Percentiles rank a stretch among this genome's conserved stretches.
phyloP scores from a whole-genome alignment of 345 rosid species.

The Lumnitzera littorea region DNA sequence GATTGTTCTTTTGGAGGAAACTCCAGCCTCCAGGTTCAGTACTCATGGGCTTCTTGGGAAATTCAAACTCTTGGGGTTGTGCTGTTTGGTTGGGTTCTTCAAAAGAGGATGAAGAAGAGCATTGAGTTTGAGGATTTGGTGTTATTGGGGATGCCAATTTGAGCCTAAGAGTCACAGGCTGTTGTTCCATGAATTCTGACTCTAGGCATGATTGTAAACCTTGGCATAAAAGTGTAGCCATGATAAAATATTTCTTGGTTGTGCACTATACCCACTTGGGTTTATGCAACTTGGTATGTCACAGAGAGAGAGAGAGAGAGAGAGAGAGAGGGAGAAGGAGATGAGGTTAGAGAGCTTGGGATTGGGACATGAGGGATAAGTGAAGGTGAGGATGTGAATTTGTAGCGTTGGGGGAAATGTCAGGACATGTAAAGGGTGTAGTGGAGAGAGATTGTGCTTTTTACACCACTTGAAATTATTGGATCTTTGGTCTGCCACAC shows the following conservation, averaged over 20 bases:
- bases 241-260: constrained; percentile 7
- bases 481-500: constrained; percentile 29
- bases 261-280: background rate
- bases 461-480: constrained; percentile 32
- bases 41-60: constrained; percentile 25
- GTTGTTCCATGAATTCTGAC: constrained; percentile 35
- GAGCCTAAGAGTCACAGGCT: constrained; percentile 47
- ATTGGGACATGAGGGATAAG: background rate
- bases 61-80: constrained; percentile 7
- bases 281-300: background rate
- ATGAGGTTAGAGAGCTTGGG: constrained; percentile 8
- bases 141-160: constrained; percentile 41
- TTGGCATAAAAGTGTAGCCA: constrained; percentile 70
- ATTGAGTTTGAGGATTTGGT: constrained; percentile 17
- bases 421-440: constrained; percentile 1
- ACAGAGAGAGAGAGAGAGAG: constrained; percentile 2
- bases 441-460: constrained; percentile 8
- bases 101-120: constrained; percentile 7
- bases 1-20: constrained; percentile 29
- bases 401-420: constrained; percentile 36
- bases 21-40: constrained; percentile 29
- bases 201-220: constrained; percentile 54
- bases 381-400: constrained; percentile 31
- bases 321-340: constrained; percentile 10
- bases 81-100: too few relatives aligned